Conservation (phyloP, 2,329 filamentous ascomycete genomes). For the Cyclaneusma minus region DNA sequence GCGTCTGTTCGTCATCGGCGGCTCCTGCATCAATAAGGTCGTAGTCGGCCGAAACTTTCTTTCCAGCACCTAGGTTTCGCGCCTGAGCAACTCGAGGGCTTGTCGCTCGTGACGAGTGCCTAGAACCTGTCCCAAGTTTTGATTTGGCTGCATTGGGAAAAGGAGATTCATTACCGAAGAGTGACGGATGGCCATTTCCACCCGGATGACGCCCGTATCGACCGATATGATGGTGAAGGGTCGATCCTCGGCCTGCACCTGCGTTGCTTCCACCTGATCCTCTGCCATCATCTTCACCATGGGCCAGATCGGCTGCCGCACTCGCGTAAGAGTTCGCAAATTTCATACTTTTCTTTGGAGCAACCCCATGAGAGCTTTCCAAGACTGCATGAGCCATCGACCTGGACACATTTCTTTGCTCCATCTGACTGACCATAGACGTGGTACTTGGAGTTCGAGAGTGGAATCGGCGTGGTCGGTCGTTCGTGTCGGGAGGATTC, state of each 20-base stretch:
- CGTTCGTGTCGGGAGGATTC: conserved; percentile 60
- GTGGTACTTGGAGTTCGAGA: conserved; percentile 90
- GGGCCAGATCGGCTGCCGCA: conserved; percentile 23
- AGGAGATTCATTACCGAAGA: conserved; percentile 65
- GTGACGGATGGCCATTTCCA: conserved; percentile 50
- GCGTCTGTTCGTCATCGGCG: conserved; percentile 78
- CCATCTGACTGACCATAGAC: conserved; percentile 59
- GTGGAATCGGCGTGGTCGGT: conserved; percentile 63
- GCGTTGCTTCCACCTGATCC: conserved; percentile 43
- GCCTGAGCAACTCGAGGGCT: conserved; percentile 47
- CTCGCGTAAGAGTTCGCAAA: conserved; percentile 70
- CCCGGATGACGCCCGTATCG: conserved; percentile 61
- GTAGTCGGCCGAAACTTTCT: conserved; percentile 47
- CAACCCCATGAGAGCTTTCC: conserved; percentile 45
- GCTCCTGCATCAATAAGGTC: conserved; percentile 69
- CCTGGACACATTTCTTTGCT: conserved; percentile 28
- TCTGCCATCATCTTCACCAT: conserved; percentile 53
- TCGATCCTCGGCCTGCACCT: conserved; percentile 48
- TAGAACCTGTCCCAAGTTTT: conserved; percentile 44
- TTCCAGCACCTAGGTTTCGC: conserved; percentile 26
- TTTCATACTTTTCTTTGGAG: conserved; percentile 87
- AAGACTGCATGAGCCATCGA: conserved; percentile 37
- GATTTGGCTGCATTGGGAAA: conserved; percentile 52
- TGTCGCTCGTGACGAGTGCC: conserved; percentile 49
- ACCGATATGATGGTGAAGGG: conserved; percentile 66